phyloP scores from a whole-genome alignment of 176 grass and related monocot species.

The Triticum timopheevii region DNA sequence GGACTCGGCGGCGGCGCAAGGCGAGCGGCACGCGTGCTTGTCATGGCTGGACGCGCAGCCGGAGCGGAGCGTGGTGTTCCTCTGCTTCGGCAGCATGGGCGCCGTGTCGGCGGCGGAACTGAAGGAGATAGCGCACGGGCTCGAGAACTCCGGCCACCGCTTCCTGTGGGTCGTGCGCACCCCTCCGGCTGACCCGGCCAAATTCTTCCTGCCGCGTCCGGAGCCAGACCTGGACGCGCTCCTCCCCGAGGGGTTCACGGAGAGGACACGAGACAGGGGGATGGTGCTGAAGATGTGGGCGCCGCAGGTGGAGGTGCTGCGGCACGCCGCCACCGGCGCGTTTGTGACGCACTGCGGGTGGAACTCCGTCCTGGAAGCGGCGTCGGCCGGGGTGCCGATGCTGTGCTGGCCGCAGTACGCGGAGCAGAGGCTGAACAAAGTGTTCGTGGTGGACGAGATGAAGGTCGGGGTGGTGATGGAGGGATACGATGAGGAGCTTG shows the following conservation, averaged over 20 bases:
- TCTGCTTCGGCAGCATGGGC: conserved; percentile 56
- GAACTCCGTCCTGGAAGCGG: conserved; percentile 59
- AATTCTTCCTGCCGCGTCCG: not conserved
- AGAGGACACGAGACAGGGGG: conserved; percentile 9
- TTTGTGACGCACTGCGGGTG: conserved; percentile 72
- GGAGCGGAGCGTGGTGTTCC: conserved; percentile 40
- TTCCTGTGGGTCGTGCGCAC: conserved; percentile 56
- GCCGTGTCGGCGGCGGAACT: conserved; percentile 34
- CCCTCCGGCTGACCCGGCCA: not conserved
- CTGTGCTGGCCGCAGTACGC: conserved; percentile 72
- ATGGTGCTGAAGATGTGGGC: conserved; percentile 39
- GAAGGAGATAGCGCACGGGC: conserved; percentile 32
- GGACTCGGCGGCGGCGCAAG: not conserved
- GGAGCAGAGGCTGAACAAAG: conserved; percentile 75
- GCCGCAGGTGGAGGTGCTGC: conserved; percentile 47
- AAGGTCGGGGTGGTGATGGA: conserved; percentile 27
- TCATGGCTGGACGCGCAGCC: conserved; percentile 59
- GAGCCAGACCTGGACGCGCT: conserved; percentile 31
- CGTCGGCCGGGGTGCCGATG: conserved; percentile 42
- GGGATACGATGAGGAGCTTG: conserved; percentile 43
- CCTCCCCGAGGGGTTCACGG: conserved; percentile 34
- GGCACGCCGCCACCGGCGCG: conserved; percentile 34
- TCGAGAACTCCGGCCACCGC: conserved; percentile 48
- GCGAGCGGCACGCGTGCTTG: conserved; percentile 33
- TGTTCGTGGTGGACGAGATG: conserved; percentile 46